Base-by-base conservation (phyloP, 148 eudicot genomes). In the Cornus suecica region DNA sequence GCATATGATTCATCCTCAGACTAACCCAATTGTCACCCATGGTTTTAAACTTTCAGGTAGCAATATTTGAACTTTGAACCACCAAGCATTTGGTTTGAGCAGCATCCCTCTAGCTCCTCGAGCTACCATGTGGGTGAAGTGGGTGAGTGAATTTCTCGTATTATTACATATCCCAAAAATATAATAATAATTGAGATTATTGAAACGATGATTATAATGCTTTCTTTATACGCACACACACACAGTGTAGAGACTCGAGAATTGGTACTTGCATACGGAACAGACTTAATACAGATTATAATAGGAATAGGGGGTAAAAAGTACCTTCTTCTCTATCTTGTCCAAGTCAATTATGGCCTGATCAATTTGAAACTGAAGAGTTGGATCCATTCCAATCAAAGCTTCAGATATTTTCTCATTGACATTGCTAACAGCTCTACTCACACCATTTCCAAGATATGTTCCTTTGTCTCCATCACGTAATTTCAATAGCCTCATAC, bases 341-440 rank as follows among this genome's bases (percentile, higher is more conserved):
- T 94, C 99, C 85, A 94, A 83, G 81, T 94, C 99, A 66, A 94
- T 86, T 97, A 94, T 92, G 80, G 80, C 97, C 82, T 94, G 97
- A 74, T 94, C 99, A 81, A 94, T 92, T 85, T 94, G 99, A 61
- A 88, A 78, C 81, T 94, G 99, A 81, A 89, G 97, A 66, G 88
- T 94, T 31, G 99, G 99, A 82, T 94, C 99, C 92, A 94, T 90
- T 77, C 99, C 99, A 75, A 89, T 76, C 80, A 94, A 87, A 80
- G 99, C 99, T 88, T 90, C 99, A 66, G 91, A 92, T 88, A 94
- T 91, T 85, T 87, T 92, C 80, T 94, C 99, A 64, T 94, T 94
- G 70, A 94, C 79, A 88, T 92, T 91, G 75, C 79, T 92, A 66
- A 94, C 92, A 68, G 97, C 96, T 91, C 87, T 89, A 68, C 66